These are phyloP conservation scores for Ophiognomonia clavigignenti-juglandacearum DNA, from an alignment of 2,329 filamentous ascomycete genomes.

Conservation along the genomic window DNA sequence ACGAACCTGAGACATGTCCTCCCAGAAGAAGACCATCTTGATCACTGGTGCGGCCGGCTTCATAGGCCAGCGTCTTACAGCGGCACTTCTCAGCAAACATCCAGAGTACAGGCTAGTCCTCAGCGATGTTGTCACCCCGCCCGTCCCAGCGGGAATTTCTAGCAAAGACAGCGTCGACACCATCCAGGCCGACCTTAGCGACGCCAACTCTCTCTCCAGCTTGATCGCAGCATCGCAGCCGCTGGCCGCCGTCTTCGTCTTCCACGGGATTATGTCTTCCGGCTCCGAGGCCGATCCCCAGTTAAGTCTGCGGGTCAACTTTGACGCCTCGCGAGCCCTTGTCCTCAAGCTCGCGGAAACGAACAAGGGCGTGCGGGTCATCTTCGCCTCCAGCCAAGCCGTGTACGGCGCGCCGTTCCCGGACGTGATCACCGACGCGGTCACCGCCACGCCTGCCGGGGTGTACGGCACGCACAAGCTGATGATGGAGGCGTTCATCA, in stretches of 20 bases:
- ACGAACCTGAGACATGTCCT: neutral
- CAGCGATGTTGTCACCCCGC: slow-evolving; percentile 36
- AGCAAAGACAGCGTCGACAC: neutral
- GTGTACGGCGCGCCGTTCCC: slow-evolving; percentile 44
- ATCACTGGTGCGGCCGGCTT: slow-evolving; percentile 63
- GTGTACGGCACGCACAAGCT: slow-evolving; percentile 60
- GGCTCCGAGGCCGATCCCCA: slow-evolving; percentile 56
- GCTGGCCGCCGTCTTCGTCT: slow-evolving; percentile 41
- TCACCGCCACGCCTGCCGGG: slow-evolving; percentile 49
- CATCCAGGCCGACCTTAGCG: slow-evolving; percentile 15
- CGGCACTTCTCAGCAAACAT: slow-evolving; percentile 43
- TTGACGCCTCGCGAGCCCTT: slow-evolving; percentile 14
- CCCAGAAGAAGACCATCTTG: slow-evolving; percentile 35
- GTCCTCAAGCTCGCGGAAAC: slow-evolving; percentile 12
- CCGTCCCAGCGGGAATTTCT: neutral
- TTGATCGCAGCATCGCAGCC: slow-evolving; percentile 12
- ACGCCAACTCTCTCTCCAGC: slow-evolving; percentile 9
- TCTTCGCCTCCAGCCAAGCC: slow-evolving; percentile 44
- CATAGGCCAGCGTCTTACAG: slow-evolving; percentile 57
- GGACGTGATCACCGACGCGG: slow-evolving; percentile 27
- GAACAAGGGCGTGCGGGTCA: slow-evolving; percentile 13
- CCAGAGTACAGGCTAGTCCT: slow-evolving; percentile 41
- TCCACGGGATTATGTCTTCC: slow-evolving; percentile 61
- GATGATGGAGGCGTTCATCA: slow-evolving; percentile 54
- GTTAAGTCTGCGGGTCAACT: slow-evolving; percentile 18